These are phyloP conservation scores for Backusella parvicylindrica DNA, from an alignment of 192 early-diverging fungal species.

Conservation along the genomic window DNA sequence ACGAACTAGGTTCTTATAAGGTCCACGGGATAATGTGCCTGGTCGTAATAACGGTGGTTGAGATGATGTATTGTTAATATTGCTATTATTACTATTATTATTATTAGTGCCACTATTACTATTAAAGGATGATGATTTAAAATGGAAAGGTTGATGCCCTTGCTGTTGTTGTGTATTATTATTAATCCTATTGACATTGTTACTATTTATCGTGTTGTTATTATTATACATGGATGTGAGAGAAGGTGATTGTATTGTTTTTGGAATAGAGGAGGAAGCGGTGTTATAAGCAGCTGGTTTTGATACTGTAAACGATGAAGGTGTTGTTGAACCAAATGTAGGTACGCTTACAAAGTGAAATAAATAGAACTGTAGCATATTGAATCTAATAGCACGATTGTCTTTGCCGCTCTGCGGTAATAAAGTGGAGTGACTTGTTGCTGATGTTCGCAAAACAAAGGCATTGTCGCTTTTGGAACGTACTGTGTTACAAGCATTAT, in stretches of 20 bases:
- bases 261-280: too few species aligned
- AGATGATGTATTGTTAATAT: not conserved
- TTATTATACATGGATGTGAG: not conserved
- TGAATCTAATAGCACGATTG: not conserved
- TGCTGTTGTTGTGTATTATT: not conserved
- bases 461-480: not conserved
- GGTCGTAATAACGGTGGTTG: not conserved
- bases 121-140: not conserved
- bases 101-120: not conserved
- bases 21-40: not conserved
- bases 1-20: not conserved
- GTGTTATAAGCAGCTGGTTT: too few species aligned
- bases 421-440: not conserved
- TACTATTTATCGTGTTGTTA: not conserved
- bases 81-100: not conserved
- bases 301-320: not conserved
- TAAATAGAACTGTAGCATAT: slow-evolving; percentile 1
- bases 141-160: not conserved
- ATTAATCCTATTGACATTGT: not conserved
- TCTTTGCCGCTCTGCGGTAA: not conserved
- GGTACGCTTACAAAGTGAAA: slow-evolving; percentile 3
- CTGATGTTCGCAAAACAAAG: not conserved
- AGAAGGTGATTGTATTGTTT: not conserved
- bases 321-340: not conserved
- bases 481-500: not conserved